Percentiles rank a stretch among this genome's conserved stretches.
Conservation (phyloP, 2,329 filamentous ascomycete species). For the Clonostachys byssicola region DNA sequence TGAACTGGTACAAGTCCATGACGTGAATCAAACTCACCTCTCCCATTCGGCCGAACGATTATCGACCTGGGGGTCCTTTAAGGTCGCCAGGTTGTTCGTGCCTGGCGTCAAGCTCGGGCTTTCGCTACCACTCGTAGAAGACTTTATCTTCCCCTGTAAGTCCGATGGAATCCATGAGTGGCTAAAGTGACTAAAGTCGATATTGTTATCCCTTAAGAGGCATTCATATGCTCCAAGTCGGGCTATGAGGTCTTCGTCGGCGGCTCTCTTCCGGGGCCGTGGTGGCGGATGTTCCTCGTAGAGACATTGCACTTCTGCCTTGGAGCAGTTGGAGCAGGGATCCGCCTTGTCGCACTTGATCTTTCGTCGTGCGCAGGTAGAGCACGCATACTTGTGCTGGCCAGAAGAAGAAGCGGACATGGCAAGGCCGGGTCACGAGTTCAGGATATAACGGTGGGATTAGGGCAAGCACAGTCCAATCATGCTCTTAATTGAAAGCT, state of each 20-base stretch:
- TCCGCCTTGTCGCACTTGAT: not conserved
- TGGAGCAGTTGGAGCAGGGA: slow-evolving; percentile 1
- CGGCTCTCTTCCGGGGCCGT: slow-evolving; percentile 16
- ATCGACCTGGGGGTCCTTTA: no score
- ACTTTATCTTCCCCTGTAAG: not conserved
- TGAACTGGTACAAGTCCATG: slow-evolving; percentile 4
- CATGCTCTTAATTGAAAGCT: no score
- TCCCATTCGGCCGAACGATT: slow-evolving; percentile 1
- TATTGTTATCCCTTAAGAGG: slow-evolving; percentile 14
- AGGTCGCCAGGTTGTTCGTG: no score
- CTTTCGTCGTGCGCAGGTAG: not conserved
- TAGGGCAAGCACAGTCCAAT: no score
- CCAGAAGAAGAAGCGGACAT: no score
- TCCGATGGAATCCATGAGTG: slow-evolving; percentile 16
- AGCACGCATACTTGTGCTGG: not conserved
- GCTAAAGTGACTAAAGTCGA: slow-evolving; percentile 11
- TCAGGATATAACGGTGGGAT: no score
- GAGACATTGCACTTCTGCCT: slow-evolving; percentile 10
- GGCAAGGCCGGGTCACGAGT: no score
- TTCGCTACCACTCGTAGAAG: not conserved
- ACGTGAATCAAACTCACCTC: no score
- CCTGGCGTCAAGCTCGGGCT: not conserved
- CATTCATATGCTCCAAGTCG: slow-evolving; percentile 17
- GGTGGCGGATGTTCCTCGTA: slow-evolving; percentile 11
- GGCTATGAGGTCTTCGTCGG: slow-evolving; percentile 15